Evolutionary conservation across 371 early-diverging fungal species (phyloP), one percentile per base, ranked within the genome.

Genomic region (Mucor racemosus): DNA sequence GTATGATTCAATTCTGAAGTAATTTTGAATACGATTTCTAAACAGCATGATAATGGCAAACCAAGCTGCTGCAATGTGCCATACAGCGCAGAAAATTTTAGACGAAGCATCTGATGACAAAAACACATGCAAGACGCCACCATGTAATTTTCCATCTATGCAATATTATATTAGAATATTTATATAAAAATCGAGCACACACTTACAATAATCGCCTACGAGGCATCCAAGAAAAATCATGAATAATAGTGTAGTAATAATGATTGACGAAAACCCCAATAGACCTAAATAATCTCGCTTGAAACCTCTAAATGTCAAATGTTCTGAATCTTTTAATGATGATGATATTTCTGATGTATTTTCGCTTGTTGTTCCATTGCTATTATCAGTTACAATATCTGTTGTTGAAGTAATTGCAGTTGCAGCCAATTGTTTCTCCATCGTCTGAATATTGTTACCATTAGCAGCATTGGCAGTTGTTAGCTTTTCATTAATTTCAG

Each of bases 151-250:
- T 39, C 75, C 79, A 72, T 86, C 76, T 73, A 62, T 35, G 5
- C 17, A 34, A 17, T 60, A 26, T 46, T 58, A 54, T 34, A 33
- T 50, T 58, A n/a, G 58, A 40, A 15, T 10, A 15, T 11, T 11
- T 42, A 38, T 34, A 21, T 48, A 48, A 8, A 5, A 19, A 17
- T 15, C 15, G n/a, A 6, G n/a, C 17, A 48, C 11, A 62, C 14
- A 78, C 80, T 76, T 82, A 82, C 83, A 94, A 79, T 91, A 88
- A 72, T 92, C 93, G 13, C 84, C 78, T 31, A 90, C 88, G 14
- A 94, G 72, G 50, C 89, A 72, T 17, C 84, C 84, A 60, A 94
- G 68, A 48, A 91, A 78, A 19, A 86, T 79, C 34, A 92, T 68
- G 80, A 87, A 92, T 42, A 84, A 76, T 11, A 90, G 58, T 5